phyloP scores from a whole-genome alignment of 2,329 filamentous ascomycete genomes.

The Ophiocordyceps camponoti-leonardi region DNA sequence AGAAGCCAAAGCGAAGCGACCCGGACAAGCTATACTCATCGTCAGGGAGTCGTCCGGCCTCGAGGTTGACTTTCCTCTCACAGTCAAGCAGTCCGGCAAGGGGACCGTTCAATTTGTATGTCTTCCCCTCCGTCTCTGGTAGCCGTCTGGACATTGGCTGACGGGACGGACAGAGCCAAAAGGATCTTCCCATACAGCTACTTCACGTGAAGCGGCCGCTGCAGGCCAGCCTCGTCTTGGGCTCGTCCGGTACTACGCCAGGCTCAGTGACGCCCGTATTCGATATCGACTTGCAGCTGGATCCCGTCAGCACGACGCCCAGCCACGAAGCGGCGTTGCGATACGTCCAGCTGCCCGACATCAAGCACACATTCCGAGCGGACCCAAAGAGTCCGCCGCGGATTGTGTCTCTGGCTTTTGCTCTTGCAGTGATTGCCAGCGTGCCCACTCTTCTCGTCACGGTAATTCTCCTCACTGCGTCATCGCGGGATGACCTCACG shows the following conservation, averaged over 20 bases:
- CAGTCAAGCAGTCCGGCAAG: conserved; percentile 75
- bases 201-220: conserved; percentile 50
- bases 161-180: conserved; percentile 47
- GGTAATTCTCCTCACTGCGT: conserved; percentile 23
- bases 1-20: conserved; percentile 53
- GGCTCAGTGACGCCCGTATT: conserved; percentile 57
- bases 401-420: conserved; percentile 64
- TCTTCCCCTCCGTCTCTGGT: conserved; percentile 4
- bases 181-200: conserved; percentile 76
- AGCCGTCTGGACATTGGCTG: conserved; percentile 7
- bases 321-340: conserved; percentile 52
- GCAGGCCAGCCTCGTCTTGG: conserved; percentile 67
- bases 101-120: conserved; percentile 69
- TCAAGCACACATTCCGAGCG: conserved; percentile 75
- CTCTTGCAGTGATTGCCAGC: conserved; percentile 52
- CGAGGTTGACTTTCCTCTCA: conserved; percentile 74
- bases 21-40: conserved; percentile 87
- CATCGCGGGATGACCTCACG: neutral
- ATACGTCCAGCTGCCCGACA: conserved; percentile 71
- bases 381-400: conserved; percentile 69
- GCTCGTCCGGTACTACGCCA: conserved; percentile 61
- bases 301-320: conserved; percentile 41
- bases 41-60: conserved; percentile 64
- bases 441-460: conserved; percentile 55
- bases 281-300: conserved; percentile 48